Evolutionary conservation across 306 rosid species (phyloP), one percentile per base, ranked within the genome.

Genomic region (Carpinus viminea): DNA sequence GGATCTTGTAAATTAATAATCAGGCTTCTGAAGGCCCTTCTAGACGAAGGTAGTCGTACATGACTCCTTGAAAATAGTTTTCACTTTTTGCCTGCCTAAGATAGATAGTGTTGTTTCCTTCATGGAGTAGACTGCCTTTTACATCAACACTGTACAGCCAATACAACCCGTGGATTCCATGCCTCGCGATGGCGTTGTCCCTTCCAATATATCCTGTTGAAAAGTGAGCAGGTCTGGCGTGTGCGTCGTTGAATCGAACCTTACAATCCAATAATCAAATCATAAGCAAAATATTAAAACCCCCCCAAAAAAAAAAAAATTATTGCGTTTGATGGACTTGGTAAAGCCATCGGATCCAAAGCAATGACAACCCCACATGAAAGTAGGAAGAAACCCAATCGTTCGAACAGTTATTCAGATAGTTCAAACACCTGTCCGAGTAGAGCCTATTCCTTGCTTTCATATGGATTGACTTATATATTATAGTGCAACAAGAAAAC

Each of bases 21-120:
- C 59, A 38, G 20, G 24, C 70, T n/a, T 24, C 48, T 50, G 90
- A 83, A 72, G 96, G 98, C 54, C 82, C 79, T 83, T 94, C 98
- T 5, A 94, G 77, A 66, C 98, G 91, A 26, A 92, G 71, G 78
- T 94, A 94, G 65, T 94, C 98, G 79, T 94, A 94, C 94, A 94
- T 84, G 18, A 89, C 81, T 15, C 96, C 97, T 38, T 65, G 12
- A 13, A 89, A 92, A 43, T 83, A 15, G 31, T 26, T 5, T 8
- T 0, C 1, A 4, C 24, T 72, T 78, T 74, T 87, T 68, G 92
- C 16, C 70, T 94, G 97, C 62, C 77, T 85, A 18, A 94, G 80
- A 85, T 76, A 88, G 74, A 94, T 62, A 7, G 68, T 77, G 80
- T 94, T 94, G 4, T n/a, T 79, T 78, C 98, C 97, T 54, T 73